phyloP scores from a whole-genome alignment of 106 monocot genomes.

The Dioscorea alata region DNA sequence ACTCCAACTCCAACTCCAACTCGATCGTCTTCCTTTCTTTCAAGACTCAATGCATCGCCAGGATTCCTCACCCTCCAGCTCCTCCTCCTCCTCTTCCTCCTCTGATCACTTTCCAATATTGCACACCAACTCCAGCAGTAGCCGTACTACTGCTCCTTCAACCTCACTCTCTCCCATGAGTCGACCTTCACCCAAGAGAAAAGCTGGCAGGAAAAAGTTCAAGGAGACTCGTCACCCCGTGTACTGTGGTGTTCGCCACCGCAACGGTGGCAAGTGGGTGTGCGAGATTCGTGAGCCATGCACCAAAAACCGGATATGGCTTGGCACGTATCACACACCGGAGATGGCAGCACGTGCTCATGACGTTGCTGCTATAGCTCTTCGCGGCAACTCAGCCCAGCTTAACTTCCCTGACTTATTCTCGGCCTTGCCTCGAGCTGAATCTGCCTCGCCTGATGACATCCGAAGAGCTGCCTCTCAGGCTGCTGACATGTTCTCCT shows the following conservation, averaged over 20 bases:
- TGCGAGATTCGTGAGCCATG: slow-evolving; percentile 55
- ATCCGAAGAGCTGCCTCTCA: slow-evolving; percentile 30
- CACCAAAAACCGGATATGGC: slow-evolving; percentile 39
- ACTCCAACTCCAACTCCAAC: no score
- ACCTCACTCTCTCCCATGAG: background rate
- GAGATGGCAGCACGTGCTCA: slow-evolving; percentile 51
- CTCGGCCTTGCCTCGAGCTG: slow-evolving; percentile 20
- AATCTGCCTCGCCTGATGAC: slow-evolving; percentile 10
- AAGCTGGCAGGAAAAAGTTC: slow-evolving; percentile 41
- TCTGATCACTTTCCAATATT: no score
- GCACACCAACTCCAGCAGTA: no score
- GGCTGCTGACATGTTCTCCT: slow-evolving; percentile 16
- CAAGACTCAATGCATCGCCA: no score
- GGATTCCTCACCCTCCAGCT: no score
- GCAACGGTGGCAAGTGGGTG: slow-evolving; percentile 55
- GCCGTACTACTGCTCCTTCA: background rate
- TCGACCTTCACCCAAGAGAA: slow-evolving; percentile 12
- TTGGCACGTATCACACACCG: slow-evolving; percentile 43
- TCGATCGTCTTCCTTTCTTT: no score
- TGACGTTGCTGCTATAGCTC: slow-evolving; percentile 56
- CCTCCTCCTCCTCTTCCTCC: no score
- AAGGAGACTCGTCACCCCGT: slow-evolving; percentile 40
- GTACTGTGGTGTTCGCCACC: slow-evolving; percentile 32
- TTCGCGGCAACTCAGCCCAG: slow-evolving; percentile 26
- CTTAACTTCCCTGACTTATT: slow-evolving; percentile 60